phyloP scores from a whole-genome alignment of 441 rosid species.

The Aleurites moluccanus region DNA sequence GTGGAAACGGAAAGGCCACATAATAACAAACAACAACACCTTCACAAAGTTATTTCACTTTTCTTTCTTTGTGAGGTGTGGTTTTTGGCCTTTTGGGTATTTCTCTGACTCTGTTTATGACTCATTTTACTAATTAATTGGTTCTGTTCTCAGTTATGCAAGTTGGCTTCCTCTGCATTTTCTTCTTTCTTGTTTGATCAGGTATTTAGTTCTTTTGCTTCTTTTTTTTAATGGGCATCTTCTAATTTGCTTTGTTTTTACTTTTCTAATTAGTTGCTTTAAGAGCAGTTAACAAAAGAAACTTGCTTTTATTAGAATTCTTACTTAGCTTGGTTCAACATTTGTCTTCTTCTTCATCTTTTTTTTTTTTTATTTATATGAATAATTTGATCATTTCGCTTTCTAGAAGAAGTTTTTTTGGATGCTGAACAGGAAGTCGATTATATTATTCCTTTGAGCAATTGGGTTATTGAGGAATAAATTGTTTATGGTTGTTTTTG shows the following conservation, averaged over 20 bases:
- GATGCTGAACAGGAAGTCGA: neutral
- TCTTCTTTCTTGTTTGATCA: slow-evolving; percentile 41
- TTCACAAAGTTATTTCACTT: slow-evolving; percentile 34
- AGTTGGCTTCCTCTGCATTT: slow-evolving; percentile 36
- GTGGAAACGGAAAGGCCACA: slow-evolving; percentile 11
- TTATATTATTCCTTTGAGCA: slow-evolving; percentile 25
- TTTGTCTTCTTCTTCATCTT: slow-evolving; percentile 14
- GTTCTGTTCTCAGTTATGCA: slow-evolving; percentile 25
- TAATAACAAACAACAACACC: too few species aligned
- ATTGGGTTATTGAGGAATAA: slow-evolving; percentile 21
- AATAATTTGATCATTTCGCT: too few species aligned
- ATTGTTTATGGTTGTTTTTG: slow-evolving; percentile 6
- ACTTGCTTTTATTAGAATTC: slow-evolving; percentile 7
- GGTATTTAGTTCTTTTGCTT: slow-evolving; percentile 32
- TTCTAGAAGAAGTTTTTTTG: too few species aligned
- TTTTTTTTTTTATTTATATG: neutral
- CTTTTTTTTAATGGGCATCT: slow-evolving; percentile 20
- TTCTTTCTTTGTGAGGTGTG: slow-evolving; percentile 7
- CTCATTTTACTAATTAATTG: neutral
- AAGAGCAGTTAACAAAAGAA: slow-evolving; percentile 11
- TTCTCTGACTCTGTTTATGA: slow-evolving; percentile 1
- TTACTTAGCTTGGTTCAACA: neutral
- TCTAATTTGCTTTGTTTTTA: neutral
- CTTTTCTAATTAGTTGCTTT: neutral
- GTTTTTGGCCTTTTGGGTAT: slow-evolving; percentile 11